Evolutionary conservation across 345 rosid genomes (phyloP), one percentile per base, ranked within the genome.

Genomic region (Gossypioides kirkii): DNA sequence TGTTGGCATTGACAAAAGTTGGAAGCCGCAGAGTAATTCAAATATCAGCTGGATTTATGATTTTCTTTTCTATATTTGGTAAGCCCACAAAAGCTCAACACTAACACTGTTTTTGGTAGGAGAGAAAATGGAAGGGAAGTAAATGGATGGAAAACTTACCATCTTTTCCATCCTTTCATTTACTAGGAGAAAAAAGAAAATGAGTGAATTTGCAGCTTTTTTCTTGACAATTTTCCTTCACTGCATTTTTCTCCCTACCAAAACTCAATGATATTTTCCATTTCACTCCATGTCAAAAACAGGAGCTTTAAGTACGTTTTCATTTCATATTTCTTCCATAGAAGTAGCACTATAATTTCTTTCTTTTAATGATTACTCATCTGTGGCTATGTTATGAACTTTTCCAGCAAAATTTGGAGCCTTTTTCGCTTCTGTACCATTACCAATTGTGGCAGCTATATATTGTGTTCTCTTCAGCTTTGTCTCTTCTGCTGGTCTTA

Each of bases 21-120:
- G 93, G 96, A 38, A 91, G 96, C 79, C 76, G 96, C 79, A 80
- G 96, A 81, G 93, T 91, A 45, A 82, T 85, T 67, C 94, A 91
- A 82, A 84, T 89, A 79, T 87, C 97, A 76, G 88, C 94, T 36
- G 87, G 80, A 6, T 89, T 87, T 81, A 89, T 87, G 92, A 82
- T 87, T 72, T 85, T 89, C 83, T 89, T 91, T 83, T 87, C 97
- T 43, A 65, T 89, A 70, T 87, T 91, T 1, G 94, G 96, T 88
- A 84, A 22, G 71, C 54, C 20, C 38, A 32, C 38, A 26, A n/a
- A 14, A 22, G 17, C 41, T n/a, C 1, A 4, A 36, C 47, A 20
- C 17, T 41, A 26, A 3, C 43, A 22, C 93, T 41, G 71, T 89
- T 61, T 87, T 90, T 4, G 91, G 91, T 85, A 80, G 41, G 54